Evolutionary conservation across 257 asterid genomes (phyloP).

Genomic region (Vinca minor): DNA sequence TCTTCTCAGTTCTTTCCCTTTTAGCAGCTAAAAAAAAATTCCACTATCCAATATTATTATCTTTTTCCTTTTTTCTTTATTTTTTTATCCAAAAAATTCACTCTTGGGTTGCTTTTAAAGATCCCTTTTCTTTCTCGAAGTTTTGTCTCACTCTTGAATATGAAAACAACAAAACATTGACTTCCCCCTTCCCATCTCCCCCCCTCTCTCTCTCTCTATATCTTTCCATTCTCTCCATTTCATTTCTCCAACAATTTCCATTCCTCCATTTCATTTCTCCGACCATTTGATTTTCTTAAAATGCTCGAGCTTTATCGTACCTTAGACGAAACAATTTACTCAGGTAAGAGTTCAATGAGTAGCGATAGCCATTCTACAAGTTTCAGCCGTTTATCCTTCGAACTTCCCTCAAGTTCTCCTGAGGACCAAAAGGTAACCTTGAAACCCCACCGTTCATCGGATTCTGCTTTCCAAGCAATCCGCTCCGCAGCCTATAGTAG

Average conservation of each 20-base stretch:
- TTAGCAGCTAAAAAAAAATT: too few species aligned
- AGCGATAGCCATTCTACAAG: slow-evolving; percentile 56
- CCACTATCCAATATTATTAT: too few species aligned
- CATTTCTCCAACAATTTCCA: neutral
- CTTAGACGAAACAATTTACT: slow-evolving; percentile 27
- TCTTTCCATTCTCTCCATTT: neutral
- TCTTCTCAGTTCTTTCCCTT: too few species aligned
- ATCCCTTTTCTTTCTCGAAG: slow-evolving; percentile 2
- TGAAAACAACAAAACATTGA: slow-evolving; percentile 8
- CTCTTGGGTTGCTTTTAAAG: slow-evolving; percentile 8
- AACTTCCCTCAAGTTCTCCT: slow-evolving; percentile 54
- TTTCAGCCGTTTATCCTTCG: slow-evolving; percentile 62
- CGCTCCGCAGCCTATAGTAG: slow-evolving; percentile 13
- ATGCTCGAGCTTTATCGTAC: slow-evolving; percentile 2
- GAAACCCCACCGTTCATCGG: slow-evolving; percentile 72
- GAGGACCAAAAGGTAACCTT: slow-evolving; percentile 30
- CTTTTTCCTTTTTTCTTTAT: neutral
- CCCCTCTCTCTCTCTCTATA: neutral
- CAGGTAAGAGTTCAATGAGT: slow-evolving; percentile 64
- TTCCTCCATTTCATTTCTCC: neutral
- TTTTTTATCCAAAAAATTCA: neutral
- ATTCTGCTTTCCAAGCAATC: slow-evolving; percentile 47
- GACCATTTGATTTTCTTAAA: slow-evolving; percentile 2
- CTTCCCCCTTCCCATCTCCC: neutral
- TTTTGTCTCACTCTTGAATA: slow-evolving; percentile 14